Base-by-base conservation (phyloP, 345 rosid genomes). In the Salix dunnii region DNA sequence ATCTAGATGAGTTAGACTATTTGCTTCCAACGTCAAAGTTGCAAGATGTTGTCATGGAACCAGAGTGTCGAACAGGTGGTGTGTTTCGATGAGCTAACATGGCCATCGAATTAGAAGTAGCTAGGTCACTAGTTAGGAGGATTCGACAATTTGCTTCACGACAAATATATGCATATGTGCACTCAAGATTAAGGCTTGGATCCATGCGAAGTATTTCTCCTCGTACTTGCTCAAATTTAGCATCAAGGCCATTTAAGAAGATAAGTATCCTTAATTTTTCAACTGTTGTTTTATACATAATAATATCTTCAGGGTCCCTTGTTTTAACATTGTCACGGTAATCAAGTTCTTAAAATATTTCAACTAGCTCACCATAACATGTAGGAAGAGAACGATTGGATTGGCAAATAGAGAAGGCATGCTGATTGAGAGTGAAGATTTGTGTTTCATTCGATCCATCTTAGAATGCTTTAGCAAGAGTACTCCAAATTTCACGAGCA, bases 271-370 rank as follows among this genome's bases (percentile, higher is more conserved):
- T 1, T 2, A 25, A 61, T 7, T n/a, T 42, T 7, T 62, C 75
- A 69, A 79, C 2, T 3, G 43, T 16, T 40, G 38, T 33, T 18
- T 20, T 48, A 79, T 79, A 79, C 3, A 14, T 9, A 23, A 28
- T 48, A 23, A 73, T 33, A 42, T 73, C 81, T 8, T 67, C n/a
- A 2, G 9, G 68, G 21, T 79, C 71, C 20, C 64, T 70, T 67
- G 70, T 79, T 7, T 40, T n/a, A 25, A 74, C n/a, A 20, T 38
- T 69, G 38, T 79, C 71, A 74, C 20, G n/a, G 2, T 36, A 16
- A 58, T 36, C 35, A 11, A 73, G 60, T 20, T 79, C 72, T 48
- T 74, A 65, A 27, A 79, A 79, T 4, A 74, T 79, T 63, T 74
- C 75, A 9, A 69, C n/a, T 0, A 74, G 71, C 33, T 79, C 75